These are phyloP conservation scores for Nannochloropsis granulata DNA, from an alignment of 108 stramenopile species.

Conservation along the genomic window DNA sequence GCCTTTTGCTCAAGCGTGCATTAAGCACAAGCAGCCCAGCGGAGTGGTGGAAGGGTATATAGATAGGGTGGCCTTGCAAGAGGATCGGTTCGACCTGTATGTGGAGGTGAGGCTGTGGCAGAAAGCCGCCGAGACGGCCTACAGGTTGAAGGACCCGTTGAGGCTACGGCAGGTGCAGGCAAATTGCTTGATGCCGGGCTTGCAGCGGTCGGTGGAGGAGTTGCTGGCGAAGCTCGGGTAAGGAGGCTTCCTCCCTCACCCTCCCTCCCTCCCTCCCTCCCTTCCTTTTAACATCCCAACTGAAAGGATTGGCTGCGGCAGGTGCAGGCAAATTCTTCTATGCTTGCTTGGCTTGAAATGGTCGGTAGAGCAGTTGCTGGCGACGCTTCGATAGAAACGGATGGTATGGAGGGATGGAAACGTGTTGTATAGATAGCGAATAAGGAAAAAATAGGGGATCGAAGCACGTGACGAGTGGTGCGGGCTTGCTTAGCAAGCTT, in stretches of 20 bases:
- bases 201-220: background rate
- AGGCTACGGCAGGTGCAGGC: background rate
- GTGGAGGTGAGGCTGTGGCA: slow-evolving; percentile 14
- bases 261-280: no score
- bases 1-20: slow-evolving; percentile 30
- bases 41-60: slow-evolving; percentile 19
- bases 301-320: background rate
- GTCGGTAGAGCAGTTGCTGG: background rate
- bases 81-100: slow-evolving; percentile 26
- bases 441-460: background rate
- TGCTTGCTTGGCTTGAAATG: background rate
- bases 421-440: background rate
- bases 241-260: no score
- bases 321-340: background rate
- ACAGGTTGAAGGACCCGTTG: slow-evolving; percentile 18
- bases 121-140: slow-evolving; percentile 27
- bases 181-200: background rate
- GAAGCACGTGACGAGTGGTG: background rate
- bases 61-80: background rate
- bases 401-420: background rate
- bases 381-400: background rate
- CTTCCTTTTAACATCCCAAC: no score
- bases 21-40: slow-evolving; percentile 11
- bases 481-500: background rate
- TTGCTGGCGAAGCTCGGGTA: background rate